Conservation (phyloP, 495 filamentous ascomycete genomes). For the Entonaema liquescens region DNA sequence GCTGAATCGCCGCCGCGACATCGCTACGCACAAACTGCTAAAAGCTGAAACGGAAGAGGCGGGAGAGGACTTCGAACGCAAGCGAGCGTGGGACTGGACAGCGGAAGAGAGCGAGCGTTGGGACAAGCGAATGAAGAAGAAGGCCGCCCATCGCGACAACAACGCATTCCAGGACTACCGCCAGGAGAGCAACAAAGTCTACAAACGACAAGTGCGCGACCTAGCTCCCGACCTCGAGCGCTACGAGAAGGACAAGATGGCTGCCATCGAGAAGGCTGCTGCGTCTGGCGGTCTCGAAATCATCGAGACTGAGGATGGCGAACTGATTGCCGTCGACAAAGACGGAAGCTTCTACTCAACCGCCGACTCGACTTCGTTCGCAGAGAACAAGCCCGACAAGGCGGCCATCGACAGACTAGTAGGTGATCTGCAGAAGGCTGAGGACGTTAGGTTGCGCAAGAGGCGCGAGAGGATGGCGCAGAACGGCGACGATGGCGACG, state of each 20-base stretch:
- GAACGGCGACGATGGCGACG: conserved; percentile 80
- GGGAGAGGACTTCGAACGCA: conserved; percentile 95
- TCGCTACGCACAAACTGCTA: conserved; percentile 90
- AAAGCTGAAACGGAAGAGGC: conserved; percentile 86
- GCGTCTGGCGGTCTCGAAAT: conserved; percentile 83
- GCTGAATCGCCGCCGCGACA: conserved; percentile 79
- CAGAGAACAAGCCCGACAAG: conserved; percentile 86
- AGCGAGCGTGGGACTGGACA: conserved; percentile 99
- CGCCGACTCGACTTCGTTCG: conserved; percentile 79
- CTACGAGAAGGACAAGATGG: conserved; percentile 86
- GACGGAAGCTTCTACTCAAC: conserved; percentile 90
- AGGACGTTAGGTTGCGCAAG: conserved; percentile 85
- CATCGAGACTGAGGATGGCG: conserved; percentile 91
- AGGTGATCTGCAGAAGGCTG: conserved; percentile 83
- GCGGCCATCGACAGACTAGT: conserved; percentile 92
- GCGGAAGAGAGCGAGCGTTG: conserved; percentile 91
- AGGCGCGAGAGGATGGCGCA: conserved; percentile 77
- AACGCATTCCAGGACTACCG: conserved; percentile 91
- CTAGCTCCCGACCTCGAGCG: conserved; percentile 74
- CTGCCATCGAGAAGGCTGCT: conserved; percentile 83
- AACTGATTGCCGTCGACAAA: conserved; percentile 91
- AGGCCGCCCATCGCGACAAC: conserved; percentile 80
- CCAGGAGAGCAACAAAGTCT: conserved; percentile 87
- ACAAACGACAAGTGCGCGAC: conserved; percentile 87
- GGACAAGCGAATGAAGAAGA: conserved; percentile 90